Conservation (phyloP, 495 filamentous ascomycete species). For the Penicillium manginii region DNA sequence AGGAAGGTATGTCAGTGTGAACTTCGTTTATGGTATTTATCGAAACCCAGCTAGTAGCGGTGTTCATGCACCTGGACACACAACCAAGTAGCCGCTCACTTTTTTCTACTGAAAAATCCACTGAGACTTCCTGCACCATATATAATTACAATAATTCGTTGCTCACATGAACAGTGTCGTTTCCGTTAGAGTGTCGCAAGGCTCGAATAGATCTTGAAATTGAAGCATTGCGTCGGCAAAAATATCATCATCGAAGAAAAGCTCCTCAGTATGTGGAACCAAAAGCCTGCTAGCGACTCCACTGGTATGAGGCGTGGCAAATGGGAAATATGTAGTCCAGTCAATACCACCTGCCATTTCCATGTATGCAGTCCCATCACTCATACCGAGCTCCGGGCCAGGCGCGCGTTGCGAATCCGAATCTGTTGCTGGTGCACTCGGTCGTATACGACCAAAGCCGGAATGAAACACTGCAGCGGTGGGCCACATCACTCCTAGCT, state of each 20-base stretch:
- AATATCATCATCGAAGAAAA: slow-evolving; percentile 19
- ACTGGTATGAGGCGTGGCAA: slow-evolving; percentile 30
- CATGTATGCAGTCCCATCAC: slow-evolving; percentile 15
- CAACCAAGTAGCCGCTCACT: too few species aligned
- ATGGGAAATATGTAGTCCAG: slow-evolving; percentile 34
- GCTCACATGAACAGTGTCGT: slow-evolving; percentile 15
- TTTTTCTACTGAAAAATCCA: too few species aligned
- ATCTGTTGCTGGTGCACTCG: slow-evolving; percentile 9
- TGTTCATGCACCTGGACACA: too few species aligned
- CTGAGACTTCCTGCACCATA: too few species aligned
- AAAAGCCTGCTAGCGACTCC: slow-evolving; percentile 23
- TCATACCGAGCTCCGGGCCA: slow-evolving; percentile 20
- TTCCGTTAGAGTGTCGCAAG: slow-evolving; percentile 12
- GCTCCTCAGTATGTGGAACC: slow-evolving; percentile 17
- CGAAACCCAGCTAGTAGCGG: too few species aligned
- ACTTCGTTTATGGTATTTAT: too few species aligned
- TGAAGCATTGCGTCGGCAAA: slow-evolving; percentile 18
- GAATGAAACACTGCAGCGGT: slow-evolving; percentile 36
- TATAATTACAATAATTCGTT: neutral
- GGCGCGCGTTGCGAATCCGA: slow-evolving; percentile 10
- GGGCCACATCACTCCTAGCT: slow-evolving; percentile 39
- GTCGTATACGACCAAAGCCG: slow-evolving; percentile 34
- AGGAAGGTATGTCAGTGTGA: too few species aligned
- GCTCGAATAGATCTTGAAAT: slow-evolving; percentile 17
- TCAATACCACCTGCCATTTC: slow-evolving; percentile 24